Percentiles rank a stretch among this genome's conserved stretches.
These are phyloP conservation scores for Rhizopogon vinicolor DNA, from an alignment of 768 basidiomycete genomes.

Conservation along the genomic window DNA sequence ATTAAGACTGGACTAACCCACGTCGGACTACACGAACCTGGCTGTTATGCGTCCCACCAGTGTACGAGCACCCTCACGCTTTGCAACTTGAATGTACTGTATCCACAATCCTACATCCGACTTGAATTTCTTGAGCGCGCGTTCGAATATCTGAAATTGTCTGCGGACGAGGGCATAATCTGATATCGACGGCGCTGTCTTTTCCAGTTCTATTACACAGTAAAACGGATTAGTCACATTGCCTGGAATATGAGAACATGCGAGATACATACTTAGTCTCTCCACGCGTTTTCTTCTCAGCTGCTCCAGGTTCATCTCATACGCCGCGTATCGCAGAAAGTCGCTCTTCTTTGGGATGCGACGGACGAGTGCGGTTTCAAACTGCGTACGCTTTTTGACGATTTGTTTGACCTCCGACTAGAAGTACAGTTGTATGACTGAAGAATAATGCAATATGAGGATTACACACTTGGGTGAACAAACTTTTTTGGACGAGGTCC, in stretches of 20 bases:
- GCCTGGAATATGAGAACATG: neutral
- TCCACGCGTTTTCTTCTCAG: slow-evolving; percentile 71
- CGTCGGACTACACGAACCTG: slow-evolving; percentile 42
- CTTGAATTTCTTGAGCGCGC: slow-evolving; percentile 86
- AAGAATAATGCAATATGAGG: neutral
- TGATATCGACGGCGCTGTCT: slow-evolving; percentile 56
- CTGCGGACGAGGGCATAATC: slow-evolving; percentile 82
- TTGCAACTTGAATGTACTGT: slow-evolving; percentile 83
- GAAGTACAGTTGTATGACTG: neutral
- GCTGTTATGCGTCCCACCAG: slow-evolving; percentile 81
- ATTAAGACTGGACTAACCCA: neutral
- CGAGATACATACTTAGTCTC: slow-evolving; percentile 54
- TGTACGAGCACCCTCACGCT: slow-evolving; percentile 71
- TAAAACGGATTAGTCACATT: neutral
- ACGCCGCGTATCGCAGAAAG: slow-evolving; percentile 86
- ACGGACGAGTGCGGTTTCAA: slow-evolving; percentile 81
- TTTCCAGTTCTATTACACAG: slow-evolving; percentile 24
- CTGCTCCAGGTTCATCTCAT: slow-evolving; percentile 86
- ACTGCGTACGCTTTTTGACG: slow-evolving; percentile 76
- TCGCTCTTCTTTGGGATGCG: slow-evolving; percentile 83
- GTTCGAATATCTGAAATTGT: slow-evolving; percentile 88
- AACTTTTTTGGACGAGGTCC: slow-evolving; percentile 78
- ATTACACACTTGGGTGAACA: slow-evolving; percentile 71
- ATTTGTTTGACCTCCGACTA: slow-evolving; percentile 82
- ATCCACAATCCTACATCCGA: slow-evolving; percentile 84